These are phyloP conservation scores for Cryptococcus maquisensis DNA, from an alignment of 1,284 basidiomycete species.

Conservation along the genomic window DNA sequence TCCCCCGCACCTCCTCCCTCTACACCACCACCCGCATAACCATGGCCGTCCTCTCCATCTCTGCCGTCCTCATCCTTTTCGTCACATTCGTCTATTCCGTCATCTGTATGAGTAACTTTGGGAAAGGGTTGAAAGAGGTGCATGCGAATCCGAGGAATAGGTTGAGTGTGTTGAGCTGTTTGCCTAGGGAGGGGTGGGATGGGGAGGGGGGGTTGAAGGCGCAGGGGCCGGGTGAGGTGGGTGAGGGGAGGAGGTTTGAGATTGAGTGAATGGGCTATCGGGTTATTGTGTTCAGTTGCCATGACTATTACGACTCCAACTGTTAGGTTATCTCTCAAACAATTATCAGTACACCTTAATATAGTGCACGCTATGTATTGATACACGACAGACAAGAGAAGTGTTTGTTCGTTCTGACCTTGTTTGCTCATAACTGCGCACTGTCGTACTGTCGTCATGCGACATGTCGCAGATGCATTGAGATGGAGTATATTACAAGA, in stretches of 20 bases:
- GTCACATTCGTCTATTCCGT: constrained; percentile 30
- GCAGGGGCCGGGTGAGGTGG: not conserved
- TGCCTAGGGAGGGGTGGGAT: not conserved
- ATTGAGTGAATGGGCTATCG: constrained; percentile 12
- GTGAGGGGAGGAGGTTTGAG: constrained; percentile 7
- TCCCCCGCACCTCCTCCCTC: constrained; percentile 19
- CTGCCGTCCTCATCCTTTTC: constrained; percentile 35
- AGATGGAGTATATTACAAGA: not conserved
- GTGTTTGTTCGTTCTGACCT: too few species aligned
- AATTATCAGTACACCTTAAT: too few species aligned
- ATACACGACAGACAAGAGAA: too few species aligned
- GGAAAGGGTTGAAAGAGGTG: constrained; percentile 26
- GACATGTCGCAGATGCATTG: not conserved
- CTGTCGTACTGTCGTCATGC: not conserved
- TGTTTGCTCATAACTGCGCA: too few species aligned
- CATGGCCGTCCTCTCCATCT: constrained; percentile 40
- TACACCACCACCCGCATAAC: constrained; percentile 36
- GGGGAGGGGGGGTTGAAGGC: constrained; percentile 1
- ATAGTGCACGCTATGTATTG: not conserved
- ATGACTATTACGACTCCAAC: too few species aligned
- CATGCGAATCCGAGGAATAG: constrained; percentile 33
- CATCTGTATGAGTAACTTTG: constrained; percentile 37
- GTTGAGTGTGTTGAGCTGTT: constrained; percentile 22
- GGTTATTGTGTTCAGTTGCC: too few species aligned
- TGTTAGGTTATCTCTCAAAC: too few species aligned